Conservation (phyloP, 208 protist species). For the Wallacemonas sp. region DNA sequence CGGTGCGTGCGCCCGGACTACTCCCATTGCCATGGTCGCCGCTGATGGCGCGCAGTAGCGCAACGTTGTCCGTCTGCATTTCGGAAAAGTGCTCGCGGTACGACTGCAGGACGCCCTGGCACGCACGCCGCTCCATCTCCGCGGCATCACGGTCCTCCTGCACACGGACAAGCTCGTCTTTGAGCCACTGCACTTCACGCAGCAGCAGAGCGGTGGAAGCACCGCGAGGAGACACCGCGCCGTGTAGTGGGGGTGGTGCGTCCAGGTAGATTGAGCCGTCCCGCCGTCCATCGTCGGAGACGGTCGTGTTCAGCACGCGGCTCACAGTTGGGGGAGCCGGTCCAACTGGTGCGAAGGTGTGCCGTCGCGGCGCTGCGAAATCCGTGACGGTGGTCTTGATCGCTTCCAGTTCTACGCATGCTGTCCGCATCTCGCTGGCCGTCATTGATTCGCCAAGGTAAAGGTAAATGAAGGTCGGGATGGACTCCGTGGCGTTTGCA, state of each 20-base stretch:
- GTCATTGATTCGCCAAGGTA: conserved; percentile 32
- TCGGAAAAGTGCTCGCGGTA: conserved; percentile 4
- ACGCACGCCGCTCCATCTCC: conserved; percentile 7
- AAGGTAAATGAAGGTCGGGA: conserved; percentile 29
- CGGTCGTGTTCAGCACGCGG: conserved; percentile 25
- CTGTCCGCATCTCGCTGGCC: conserved; percentile 19
- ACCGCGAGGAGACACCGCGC: background rate
- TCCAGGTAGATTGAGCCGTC: background rate
- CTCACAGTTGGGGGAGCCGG: conserved; percentile 11
- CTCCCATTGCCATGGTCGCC: background rate
- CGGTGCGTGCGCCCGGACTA: background rate
- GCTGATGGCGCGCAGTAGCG: conserved; percentile 5
- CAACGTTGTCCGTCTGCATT: background rate
- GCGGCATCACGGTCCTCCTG: conserved; percentile 9
- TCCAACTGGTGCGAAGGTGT: background rate
- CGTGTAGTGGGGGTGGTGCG: background rate
- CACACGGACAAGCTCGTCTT: conserved; percentile 14
- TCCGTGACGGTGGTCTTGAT: conserved; percentile 23
- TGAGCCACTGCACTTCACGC: conserved; percentile 16
- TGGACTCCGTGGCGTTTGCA: background rate
- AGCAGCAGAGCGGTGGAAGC: conserved; percentile 13
- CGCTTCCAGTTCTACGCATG: conserved; percentile 23
- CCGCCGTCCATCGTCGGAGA: conserved; percentile 16
- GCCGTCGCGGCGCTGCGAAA: conserved; percentile 3
- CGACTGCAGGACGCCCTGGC: conserved; percentile 5